A percentile compares a stretch with the other conserved stretches of the same genome.
Conservation (phyloP, 1,139 yeast genomes). For the Candida sp. region DNA sequence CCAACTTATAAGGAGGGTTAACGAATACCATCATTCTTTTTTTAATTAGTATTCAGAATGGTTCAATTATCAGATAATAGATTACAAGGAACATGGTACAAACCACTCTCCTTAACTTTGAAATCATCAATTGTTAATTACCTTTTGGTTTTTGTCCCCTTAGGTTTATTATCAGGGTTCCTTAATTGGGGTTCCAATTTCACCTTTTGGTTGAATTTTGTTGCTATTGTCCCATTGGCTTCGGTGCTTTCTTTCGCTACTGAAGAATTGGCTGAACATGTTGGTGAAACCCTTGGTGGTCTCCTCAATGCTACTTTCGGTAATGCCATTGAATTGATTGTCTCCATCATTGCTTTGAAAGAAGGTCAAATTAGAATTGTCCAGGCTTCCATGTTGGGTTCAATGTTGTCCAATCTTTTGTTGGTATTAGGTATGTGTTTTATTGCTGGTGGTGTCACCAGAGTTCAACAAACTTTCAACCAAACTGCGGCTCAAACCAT, state of each 20-base stretch:
- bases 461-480: constrained; percentile 85
- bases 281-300: constrained; percentile 90
- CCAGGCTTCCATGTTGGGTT: constrained; percentile 96
- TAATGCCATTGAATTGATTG: constrained; percentile 90
- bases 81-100: constrained; percentile 1
- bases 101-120: constrained; percentile 28
- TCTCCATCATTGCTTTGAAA: constrained; percentile 81
- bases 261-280: constrained; percentile 83
- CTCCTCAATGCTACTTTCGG: constrained; percentile 95
- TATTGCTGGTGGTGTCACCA: constrained; percentile 85
- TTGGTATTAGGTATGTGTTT: constrained; percentile 96
- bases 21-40: not conserved
- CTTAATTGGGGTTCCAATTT: constrained; percentile 55
- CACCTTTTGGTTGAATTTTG: constrained; percentile 72
- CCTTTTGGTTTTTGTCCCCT: constrained; percentile 76
- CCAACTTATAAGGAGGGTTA: not conserved
- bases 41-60: not conserved
- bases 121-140: constrained; percentile 75
- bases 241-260: constrained; percentile 88
- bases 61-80: not conserved
- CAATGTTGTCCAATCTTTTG: constrained; percentile 80
- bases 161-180: constrained; percentile 75
- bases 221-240: constrained; percentile 92
- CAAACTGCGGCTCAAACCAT: constrained; percentile 98
- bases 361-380: constrained; percentile 91